Evolutionary conservation across 208 protist species (phyloP), one percentile per base, ranked within the genome.

Genomic region (Lotmaria passim): DNA sequence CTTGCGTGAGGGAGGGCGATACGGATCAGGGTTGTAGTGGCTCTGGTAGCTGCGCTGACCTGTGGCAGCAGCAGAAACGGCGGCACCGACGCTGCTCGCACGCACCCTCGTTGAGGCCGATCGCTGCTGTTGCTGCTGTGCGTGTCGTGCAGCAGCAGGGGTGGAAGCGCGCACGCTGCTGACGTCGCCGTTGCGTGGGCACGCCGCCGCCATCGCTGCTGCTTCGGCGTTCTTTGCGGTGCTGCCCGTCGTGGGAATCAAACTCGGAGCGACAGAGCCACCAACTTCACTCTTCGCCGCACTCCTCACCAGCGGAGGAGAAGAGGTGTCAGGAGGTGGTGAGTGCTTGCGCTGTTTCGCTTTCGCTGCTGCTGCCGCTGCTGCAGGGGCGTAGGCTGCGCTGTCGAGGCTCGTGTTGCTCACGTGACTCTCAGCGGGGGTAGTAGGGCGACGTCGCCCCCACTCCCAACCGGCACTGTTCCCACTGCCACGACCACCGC

Each of bases 1-100:
- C n/a, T 34, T 70, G 62, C 61, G 71, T 5, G 62, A 48, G 0
- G 71, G 62, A 6, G 71, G 33, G 0, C 57, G 33, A 56, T 36
- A 43, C 7, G 41, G 53, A 33, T 56, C 65, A 8, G 56, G 24
- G 36, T 50, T 51, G 71, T n/a, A 51, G 38, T 70, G 26, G 23
- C 23, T 44, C 19, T 69, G 11, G 44, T 36, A 50, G 62, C 8
- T 58, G 36, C 50, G 62, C 4, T 47, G 41, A 15, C 44, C 59
- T 6, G 30, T n/a, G 12, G 59, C 44, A 12, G 59, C 59, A 3
- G 59, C 59, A 0, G 59, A 52, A 0, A 65, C 59, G 28, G 59
- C 59, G 8, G 59, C 59, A 15, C 59, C 59, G 1, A 65, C 46
- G 14, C 56, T 46, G 17, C 3, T 43, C 19, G 55, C 33, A 21